A percentile compares a stretch with the other conserved stretches of the same genome.
Evolutionary conservation across 768 basidiomycete species (phyloP).

Genomic region (Hemileccinum rubropunctum): DNA sequence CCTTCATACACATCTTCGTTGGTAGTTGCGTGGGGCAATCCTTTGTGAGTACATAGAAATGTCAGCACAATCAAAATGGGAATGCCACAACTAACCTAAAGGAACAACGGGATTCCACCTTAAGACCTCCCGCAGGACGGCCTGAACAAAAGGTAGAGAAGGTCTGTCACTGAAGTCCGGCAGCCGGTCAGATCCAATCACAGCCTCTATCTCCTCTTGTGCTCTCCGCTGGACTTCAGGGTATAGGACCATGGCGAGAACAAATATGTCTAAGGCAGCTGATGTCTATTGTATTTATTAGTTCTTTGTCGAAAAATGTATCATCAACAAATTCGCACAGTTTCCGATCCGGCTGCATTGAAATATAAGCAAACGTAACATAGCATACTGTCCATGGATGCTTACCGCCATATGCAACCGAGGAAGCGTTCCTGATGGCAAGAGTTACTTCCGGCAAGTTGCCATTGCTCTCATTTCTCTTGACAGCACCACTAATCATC

Average conservation of each 20-base stretch:
- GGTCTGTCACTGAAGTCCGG: constrained; percentile 22
- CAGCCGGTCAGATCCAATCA: constrained; percentile 20
- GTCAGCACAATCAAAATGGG: background rate
- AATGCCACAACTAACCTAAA: constrained; percentile 16
- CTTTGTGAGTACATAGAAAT: constrained; percentile 6
- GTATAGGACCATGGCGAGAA: constrained; percentile 30
- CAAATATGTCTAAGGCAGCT: constrained; percentile 16
- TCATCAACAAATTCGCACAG: constrained; percentile 14
- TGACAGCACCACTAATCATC: constrained; percentile 20
- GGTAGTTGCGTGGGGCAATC: constrained; percentile 20
- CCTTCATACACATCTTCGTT: constrained; percentile 25
- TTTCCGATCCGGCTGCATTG: constrained; percentile 24
- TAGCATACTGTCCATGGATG: background rate
- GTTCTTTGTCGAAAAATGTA: background rate
- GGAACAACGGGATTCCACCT: constrained; percentile 25
- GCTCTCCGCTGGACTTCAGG: constrained; percentile 23
- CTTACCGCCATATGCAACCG: constrained; percentile 25
- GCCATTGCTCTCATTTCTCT: constrained; percentile 17
- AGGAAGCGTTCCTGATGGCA: constrained; percentile 19
- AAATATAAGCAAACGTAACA: constrained; percentile 1
- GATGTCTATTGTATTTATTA: constrained; percentile 18
- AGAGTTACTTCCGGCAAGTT: constrained; percentile 18
- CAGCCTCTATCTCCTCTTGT: constrained; percentile 23
- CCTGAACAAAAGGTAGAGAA: constrained; percentile 26
- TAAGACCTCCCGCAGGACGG: constrained; percentile 20